phyloP scores from a whole-genome alignment of 805 yeast species.

The Saturnispora sekii region DNA sequence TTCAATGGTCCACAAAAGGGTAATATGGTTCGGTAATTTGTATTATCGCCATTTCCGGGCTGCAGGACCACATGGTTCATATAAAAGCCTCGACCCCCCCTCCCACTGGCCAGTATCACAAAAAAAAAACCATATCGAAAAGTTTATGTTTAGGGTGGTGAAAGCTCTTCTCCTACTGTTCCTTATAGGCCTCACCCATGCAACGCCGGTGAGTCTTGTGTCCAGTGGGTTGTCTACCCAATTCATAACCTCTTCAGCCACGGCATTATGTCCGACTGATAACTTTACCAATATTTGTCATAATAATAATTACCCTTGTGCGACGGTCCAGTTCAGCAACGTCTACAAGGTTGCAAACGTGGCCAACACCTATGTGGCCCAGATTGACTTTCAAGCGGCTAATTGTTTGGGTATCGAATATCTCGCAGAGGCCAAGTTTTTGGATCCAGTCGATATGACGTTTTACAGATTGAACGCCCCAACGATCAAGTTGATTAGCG shows the following conservation, averaged over 20 bases:
- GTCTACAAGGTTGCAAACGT: background rate
- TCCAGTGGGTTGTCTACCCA: background rate
- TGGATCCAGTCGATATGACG: background rate
- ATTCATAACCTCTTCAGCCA: slow-evolving; percentile 2
- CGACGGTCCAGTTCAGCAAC: slow-evolving; percentile 2
- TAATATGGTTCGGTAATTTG: too few species aligned
- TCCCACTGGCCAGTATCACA: too few species aligned
- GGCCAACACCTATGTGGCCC: slow-evolving; percentile 3
- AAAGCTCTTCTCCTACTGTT: too few species aligned
- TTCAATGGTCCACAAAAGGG: too few species aligned
- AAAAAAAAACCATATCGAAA: too few species aligned
- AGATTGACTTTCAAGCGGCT: slow-evolving; percentile 7
- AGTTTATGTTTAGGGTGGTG: too few species aligned
- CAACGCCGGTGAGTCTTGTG: too few species aligned
- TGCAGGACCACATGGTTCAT: too few species aligned
- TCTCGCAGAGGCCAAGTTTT: slow-evolving; percentile 12
- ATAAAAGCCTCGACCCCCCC: too few species aligned
- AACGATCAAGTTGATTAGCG: slow-evolving; percentile 11
- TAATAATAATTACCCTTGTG: slow-evolving; percentile 10
- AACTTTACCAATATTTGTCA: slow-evolving; percentile 3
- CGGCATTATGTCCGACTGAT: slow-evolving; percentile 2
- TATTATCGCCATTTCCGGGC: too few species aligned
- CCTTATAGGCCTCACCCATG: too few species aligned
- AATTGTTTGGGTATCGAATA: slow-evolving; percentile 3
- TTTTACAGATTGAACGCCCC: slow-evolving; percentile 11